Evolutionary conservation across 495 filamentous ascomycete genomes (phyloP), one percentile per base, ranked within the genome.

Genomic region (Entonaema liquescens): DNA sequence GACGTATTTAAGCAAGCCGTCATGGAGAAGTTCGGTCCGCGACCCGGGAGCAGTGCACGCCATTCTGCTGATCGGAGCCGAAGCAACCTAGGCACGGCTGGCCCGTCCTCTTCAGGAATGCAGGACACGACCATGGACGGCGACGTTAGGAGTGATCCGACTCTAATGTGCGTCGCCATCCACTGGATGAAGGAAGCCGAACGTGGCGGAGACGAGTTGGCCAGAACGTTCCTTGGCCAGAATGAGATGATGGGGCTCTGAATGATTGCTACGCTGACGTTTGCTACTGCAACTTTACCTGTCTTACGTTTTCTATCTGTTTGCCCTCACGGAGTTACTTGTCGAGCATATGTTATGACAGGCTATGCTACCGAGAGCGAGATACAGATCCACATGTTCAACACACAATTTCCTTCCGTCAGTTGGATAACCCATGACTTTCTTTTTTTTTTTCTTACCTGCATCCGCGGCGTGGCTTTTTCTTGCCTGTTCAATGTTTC

Each of bases 131-230:
- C 72, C 28, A 80, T 77, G 65, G 81, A 80, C 36, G 76, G 77
- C 9, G 88, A 89, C 49, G 87, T 90, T 13, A 82, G 90, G 44
- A 88, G 88, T 56, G 94, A 99, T 76, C 93, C 95, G 17, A 89
- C 91, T 53, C 93, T 93, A 9, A 97, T 99, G 91, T 97, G 95
- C 75, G 85, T 98, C 59, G 95, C 96, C 3, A 91, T 97, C 75
- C 95, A 99, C 81, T 99, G 95, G 95, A 98, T 98, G 95, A 93
- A 94, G 82, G 82, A 94, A 67, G 93, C 92, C 42, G 91, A 92
- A 63, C 87, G 83, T 58, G 94, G 95, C 36, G 94, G 94, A 9
- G 95, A 99, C 78, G 88, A 92, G 74, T 84, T 98, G 68, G 95
- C 95, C 28, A 89, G 87, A 77, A 92, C 92, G 77, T 91, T 94